A percentile compares a stretch with the other conserved stretches of the same genome.
Evolutionary conservation across 208 protist genomes (phyloP).

Genomic region (Balamuthia mandrillaris): DNA sequence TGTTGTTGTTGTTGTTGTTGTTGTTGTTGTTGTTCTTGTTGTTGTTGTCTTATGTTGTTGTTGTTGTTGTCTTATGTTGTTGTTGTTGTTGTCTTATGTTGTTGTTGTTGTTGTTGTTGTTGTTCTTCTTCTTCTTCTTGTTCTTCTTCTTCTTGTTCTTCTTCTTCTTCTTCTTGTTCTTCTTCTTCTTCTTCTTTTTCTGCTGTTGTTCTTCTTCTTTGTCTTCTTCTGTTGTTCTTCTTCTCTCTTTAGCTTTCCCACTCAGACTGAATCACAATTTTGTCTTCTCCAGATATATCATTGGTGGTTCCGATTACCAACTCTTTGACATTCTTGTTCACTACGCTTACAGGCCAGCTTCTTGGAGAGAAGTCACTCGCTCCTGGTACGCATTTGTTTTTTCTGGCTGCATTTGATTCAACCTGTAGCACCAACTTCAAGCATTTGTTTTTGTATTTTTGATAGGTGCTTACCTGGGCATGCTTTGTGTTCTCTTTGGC

Average conservation of each 20-base stretch:
- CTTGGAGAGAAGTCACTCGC: background rate
- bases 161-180: background rate
- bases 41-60: too few relatives aligned
- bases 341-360: constrained; percentile 12
- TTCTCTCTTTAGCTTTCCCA: background rate
- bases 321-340: constrained; percentile 33
- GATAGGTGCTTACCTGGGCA: background rate
- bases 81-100: too few relatives aligned
- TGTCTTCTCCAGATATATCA: background rate
- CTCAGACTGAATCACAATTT: background rate
- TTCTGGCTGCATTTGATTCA: background rate
- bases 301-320: constrained; percentile 22
- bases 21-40: too few relatives aligned
- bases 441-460: background rate
- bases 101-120: background rate
- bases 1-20: too few relatives aligned
- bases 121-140: background rate
- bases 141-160: background rate
- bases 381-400: background rate
- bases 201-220: background rate
- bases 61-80: too few relatives aligned
- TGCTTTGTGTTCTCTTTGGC: background rate
- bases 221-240: background rate
- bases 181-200: too few relatives aligned
- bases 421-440: background rate